Evolutionary conservation across 768 basidiomycete genomes (phyloP), one percentile per base, ranked within the genome.

Genomic region (Leccinum boreale): DNA sequence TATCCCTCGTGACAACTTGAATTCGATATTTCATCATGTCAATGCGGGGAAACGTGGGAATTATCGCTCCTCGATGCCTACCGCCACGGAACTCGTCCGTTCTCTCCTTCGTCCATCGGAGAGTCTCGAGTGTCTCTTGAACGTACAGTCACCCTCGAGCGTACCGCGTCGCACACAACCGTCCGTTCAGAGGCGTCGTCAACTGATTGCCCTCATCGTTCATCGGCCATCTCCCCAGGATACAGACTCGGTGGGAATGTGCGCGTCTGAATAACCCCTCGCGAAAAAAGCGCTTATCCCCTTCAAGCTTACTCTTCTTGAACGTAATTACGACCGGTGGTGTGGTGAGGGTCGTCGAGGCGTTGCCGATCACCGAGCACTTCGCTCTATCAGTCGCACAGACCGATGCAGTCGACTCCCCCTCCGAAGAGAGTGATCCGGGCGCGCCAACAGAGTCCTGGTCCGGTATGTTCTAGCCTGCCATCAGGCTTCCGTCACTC

Each of bases 381-480:
- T 83, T 88, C 63, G 72, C 77, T 5, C 76, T 89, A 39, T 68
- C 75, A 9, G 82, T 88, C 71, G 79, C 84, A 2, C 87, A 89
- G 65, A 75, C 79, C 42, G 75, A 73, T 28, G 73, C 78, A 0
- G 56, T 76, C 17, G 76, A 81, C 53, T 62, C 76, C 8, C 65
- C 65, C 39, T 53, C 65, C 7, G 14, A 50, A 29, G 50, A 75
- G 4, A 62, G 62, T 3, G 55, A 29, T 56, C 68, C 26, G 65
- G 70, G 44, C 15, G 52, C 57, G 26, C 77, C 79, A 58, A 69
- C 75, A 7, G 70, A 73, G 42, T 69, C 53, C 29, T 31, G 19
- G 79, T 65, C 67, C 8, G 80, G 84, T 84, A 64, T 21, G 70
- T 60, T 60, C 8, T 14, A n/a, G 31, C 31, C 39, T 19, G 10